Evolutionary conservation across 441 rosid genomes (phyloP).

Genomic region (Erodium texanum): DNA sequence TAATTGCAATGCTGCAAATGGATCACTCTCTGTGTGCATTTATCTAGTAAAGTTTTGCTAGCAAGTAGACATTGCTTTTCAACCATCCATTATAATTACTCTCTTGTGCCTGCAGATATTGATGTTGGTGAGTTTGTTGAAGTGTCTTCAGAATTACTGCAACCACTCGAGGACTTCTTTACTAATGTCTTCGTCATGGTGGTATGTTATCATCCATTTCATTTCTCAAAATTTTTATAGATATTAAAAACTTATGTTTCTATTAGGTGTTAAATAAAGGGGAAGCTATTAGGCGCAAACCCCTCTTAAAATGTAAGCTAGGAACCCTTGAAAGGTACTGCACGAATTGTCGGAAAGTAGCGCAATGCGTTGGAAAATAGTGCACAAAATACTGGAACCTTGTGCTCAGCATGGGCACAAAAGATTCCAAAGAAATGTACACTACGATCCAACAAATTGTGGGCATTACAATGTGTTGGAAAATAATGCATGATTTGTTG

Average conservation of each 20-base stretch:
- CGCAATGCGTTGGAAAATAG: too few relatives aligned
- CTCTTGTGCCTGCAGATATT: constrained; percentile 36
- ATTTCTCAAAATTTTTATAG: constrained; percentile 1
- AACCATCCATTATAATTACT: not conserved
- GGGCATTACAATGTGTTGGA: too few relatives aligned
- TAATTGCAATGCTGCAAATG: not conserved
- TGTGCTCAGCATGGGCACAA: too few relatives aligned
- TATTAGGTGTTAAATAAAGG: too few relatives aligned
- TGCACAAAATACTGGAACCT: too few relatives aligned
- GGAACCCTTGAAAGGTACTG: too few relatives aligned
- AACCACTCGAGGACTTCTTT: constrained; percentile 85
- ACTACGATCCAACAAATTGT: too few relatives aligned
- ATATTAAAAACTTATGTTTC: not conserved
- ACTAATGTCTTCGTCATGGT: constrained; percentile 90
- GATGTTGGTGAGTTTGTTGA: constrained; percentile 69
- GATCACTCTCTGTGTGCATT: not conserved
- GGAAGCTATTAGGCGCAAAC: too few relatives aligned
- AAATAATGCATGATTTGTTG: too few relatives aligned
- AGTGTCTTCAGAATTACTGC: constrained; percentile 50
- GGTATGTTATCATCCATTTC: constrained; percentile 43
- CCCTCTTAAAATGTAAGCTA: too few relatives aligned
- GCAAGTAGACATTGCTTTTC: not conserved
- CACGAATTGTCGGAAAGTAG: too few relatives aligned
- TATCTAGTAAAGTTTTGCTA: not conserved
- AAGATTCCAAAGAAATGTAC: too few relatives aligned